Evolutionary conservation across 2,329 filamentous ascomycete genomes (phyloP).

Genomic region (Monilinia fructicola): DNA sequence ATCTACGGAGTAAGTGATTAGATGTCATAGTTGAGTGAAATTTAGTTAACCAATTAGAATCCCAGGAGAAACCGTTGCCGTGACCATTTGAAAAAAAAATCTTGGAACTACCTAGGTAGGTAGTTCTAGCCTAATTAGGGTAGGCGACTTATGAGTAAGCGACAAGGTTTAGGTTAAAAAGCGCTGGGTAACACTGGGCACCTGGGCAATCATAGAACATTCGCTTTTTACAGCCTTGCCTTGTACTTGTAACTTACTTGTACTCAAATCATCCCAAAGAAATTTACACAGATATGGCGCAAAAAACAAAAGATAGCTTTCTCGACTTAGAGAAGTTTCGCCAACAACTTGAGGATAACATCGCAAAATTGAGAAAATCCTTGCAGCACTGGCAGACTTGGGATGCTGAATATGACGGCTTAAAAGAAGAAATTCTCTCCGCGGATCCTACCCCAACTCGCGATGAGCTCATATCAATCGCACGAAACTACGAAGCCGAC

Average conservation of each 20-base stretch:
- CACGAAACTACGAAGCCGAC: constrained; percentile 52
- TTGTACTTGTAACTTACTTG: neutral
- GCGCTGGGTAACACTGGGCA: no score
- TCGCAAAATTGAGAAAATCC: constrained; percentile 70
- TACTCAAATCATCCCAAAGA: neutral
- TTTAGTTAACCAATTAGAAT: neutral
- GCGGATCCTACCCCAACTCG: constrained; percentile 46
- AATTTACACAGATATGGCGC: constrained; percentile 32
- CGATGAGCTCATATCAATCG: constrained; percentile 54
- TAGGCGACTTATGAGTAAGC: no score
- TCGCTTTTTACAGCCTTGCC: neutral
- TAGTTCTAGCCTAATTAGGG: no score
- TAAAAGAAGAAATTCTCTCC: constrained; percentile 75
- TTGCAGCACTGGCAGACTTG: constrained; percentile 87
- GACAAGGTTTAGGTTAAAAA: neutral
- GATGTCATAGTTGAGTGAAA: neutral
- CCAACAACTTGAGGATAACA: constrained; percentile 70
- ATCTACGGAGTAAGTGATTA: no score
- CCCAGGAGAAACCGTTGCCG: neutral
- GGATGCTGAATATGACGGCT: constrained; percentile 86
- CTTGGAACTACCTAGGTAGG: no score
- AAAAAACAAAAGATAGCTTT: constrained; percentile 45
- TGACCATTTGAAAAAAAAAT: neutral
- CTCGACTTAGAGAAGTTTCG: constrained; percentile 73
- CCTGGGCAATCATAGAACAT: neutral